Conservation (phyloP, 495 filamentous ascomycete species). For the Barbatosphaeria neglecta region DNA sequence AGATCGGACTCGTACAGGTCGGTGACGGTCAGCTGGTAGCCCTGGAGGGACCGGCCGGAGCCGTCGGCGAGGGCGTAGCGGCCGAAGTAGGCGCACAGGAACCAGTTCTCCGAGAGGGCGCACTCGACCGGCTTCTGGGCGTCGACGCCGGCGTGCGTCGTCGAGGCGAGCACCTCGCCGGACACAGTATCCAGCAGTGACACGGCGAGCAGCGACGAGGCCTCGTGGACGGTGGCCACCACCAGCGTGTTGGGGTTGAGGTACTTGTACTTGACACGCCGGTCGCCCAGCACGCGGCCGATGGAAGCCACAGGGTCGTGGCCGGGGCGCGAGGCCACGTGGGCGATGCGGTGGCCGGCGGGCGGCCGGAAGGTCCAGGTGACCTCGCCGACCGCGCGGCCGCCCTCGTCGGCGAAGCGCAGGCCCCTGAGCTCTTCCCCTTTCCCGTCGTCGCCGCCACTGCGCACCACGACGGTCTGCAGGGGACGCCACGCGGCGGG, state of each 20-base stretch:
- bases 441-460: too few relatives aligned
- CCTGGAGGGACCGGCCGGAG: constrained; percentile 49
- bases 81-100: constrained; percentile 76
- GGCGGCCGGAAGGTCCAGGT: constrained; percentile 69
- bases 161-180: constrained; percentile 62
- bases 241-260: constrained; percentile 79
- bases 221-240: constrained; percentile 55
- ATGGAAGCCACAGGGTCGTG: constrained; percentile 92
- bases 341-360: constrained; percentile 51
- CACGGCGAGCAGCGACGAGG: constrained; percentile 46
- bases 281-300: constrained; percentile 81
- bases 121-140: constrained; percentile 61
- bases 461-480: constrained; percentile 48
- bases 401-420: constrained; percentile 29
- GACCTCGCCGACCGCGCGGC: constrained; percentile 34
- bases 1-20: constrained; percentile 81
- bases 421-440: constrained; percentile 53
- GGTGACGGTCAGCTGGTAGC: constrained; percentile 75
- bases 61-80: constrained; percentile 40
- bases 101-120: constrained; percentile 87
- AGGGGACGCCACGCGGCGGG: constrained; percentile 27
- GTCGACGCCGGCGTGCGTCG: constrained; percentile 64
- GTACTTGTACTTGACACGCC: constrained; percentile 94
- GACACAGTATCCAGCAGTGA: constrained; percentile 83
- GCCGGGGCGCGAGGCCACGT: constrained; percentile 51